Evolutionary conservation across 2,329 filamentous ascomycete genomes (phyloP).

Genomic region (Phyllosticta capitalensis): DNA sequence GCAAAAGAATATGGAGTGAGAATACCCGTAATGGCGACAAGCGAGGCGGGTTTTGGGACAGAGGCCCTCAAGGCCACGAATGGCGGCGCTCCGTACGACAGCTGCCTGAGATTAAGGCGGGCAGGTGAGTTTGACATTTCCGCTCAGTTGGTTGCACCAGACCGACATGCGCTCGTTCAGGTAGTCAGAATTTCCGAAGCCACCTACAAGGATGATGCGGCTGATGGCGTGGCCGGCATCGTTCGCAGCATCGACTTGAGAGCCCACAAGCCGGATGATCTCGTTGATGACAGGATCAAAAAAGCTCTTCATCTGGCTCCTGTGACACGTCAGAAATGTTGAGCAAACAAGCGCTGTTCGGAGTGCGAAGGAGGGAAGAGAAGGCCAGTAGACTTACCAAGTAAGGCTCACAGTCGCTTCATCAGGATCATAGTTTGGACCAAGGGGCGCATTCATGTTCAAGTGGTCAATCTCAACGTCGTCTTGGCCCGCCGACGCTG

Average conservation of each 20-base stretch:
- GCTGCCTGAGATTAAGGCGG: background rate
- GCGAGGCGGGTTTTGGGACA: background rate
- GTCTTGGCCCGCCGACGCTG: background rate
- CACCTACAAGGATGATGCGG: slow-evolving; percentile 70
- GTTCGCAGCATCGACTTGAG: slow-evolving; percentile 33
- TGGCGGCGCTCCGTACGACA: background rate
- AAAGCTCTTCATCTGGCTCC: slow-evolving; percentile 54
- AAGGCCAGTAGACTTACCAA: background rate
- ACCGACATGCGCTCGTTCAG: slow-evolving; percentile 51
- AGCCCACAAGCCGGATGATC: slow-evolving; percentile 32
- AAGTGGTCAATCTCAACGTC: slow-evolving; percentile 67
- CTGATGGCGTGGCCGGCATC: slow-evolving; percentile 32
- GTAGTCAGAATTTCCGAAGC: slow-evolving; percentile 72
- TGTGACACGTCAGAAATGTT: background rate
- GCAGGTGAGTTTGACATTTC: background rate
- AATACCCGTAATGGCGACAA: background rate
- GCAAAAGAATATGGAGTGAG: background rate
- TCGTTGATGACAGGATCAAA: slow-evolving; percentile 64
- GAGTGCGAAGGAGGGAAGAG: no score
- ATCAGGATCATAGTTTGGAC: background rate
- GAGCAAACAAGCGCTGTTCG: rapidly evolving
- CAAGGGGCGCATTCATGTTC: slow-evolving; percentile 50
- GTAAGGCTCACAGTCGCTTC: slow-evolving; percentile 3
- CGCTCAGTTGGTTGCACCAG: background rate
- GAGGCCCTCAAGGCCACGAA: background rate